Percentiles rank a stretch among this genome's conserved stretches.
Evolutionary conservation across 768 basidiomycete species (phyloP).

Genomic region (Panaeolus papilionaceus): DNA sequence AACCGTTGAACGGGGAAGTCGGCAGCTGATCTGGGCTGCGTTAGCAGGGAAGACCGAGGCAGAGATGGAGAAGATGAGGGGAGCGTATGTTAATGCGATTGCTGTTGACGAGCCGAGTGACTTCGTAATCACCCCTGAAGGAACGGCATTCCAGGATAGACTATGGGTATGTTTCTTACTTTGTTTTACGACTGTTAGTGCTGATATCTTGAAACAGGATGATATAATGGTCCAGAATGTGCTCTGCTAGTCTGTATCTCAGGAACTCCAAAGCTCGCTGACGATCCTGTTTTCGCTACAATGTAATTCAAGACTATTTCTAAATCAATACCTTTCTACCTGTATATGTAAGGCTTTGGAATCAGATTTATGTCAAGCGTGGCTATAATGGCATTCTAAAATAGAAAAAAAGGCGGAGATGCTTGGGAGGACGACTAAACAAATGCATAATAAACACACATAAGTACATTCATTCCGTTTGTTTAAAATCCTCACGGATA

Average conservation of each 20-base stretch:
- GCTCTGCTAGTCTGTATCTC: slow-evolving; percentile 13
- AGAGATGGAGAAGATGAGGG: slow-evolving; percentile 28
- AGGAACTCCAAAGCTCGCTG: background rate
- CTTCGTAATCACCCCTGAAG: slow-evolving; percentile 26
- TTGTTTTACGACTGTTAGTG: background rate
- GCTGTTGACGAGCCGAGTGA: slow-evolving; percentile 25
- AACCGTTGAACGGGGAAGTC: slow-evolving; percentile 42
- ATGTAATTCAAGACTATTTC: too few species aligned
- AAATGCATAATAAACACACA: background rate
- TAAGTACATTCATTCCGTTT: background rate
- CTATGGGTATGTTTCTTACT: slow-evolving; percentile 25
- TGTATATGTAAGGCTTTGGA: too few species aligned
- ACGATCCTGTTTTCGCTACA: too few species aligned
- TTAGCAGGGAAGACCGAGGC: slow-evolving; percentile 28
- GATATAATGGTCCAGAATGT: slow-evolving; percentile 17
- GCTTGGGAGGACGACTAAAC: background rate
- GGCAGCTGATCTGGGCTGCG: slow-evolving; percentile 40
- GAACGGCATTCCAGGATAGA: slow-evolving; percentile 21
- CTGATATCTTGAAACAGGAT: background rate
- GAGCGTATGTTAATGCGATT: slow-evolving; percentile 23
- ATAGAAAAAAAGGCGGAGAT: background rate
- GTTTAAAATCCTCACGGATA: background rate
- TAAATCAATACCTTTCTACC: too few species aligned
- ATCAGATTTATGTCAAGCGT: too few species aligned
- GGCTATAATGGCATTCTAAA: background rate